Conservation (phyloP, 2,329 filamentous ascomycete genomes). For the Phialophora chinensis region DNA sequence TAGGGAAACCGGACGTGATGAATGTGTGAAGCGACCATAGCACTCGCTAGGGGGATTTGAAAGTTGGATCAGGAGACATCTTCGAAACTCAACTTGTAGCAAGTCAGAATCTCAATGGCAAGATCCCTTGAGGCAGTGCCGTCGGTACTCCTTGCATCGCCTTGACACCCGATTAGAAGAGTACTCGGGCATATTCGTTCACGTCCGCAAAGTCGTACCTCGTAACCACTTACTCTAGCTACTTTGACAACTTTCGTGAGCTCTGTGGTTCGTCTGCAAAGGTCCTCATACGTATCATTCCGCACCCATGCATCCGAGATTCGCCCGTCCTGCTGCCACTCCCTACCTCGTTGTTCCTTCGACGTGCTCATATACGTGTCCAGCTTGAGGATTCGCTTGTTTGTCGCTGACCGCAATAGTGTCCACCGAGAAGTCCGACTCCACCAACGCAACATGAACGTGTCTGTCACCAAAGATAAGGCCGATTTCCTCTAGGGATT, state of each 20-base stretch:
- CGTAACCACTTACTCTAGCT: too few species aligned
- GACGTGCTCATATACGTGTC: constrained; percentile 14
- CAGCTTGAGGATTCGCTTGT: constrained; percentile 6
- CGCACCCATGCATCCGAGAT: background rate
- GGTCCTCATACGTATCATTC: background rate
- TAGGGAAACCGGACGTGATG: constrained; percentile 30
- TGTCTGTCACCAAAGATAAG: constrained; percentile 33
- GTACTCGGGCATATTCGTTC: too few species aligned
- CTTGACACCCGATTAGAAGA: too few species aligned
- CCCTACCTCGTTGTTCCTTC: background rate
- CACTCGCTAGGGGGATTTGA: too few species aligned
- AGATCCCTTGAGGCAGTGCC: too few species aligned
- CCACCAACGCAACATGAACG: constrained; percentile 19
- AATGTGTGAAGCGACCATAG: constrained; percentile 14
- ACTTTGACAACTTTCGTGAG: too few species aligned
- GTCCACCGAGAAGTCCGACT: background rate
- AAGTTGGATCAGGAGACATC: background rate
- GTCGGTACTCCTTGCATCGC: too few species aligned
- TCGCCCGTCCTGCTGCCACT: background rate
- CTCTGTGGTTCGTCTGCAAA: background rate
- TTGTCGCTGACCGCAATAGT: constrained; percentile 14
- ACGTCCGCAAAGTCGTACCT: too few species aligned
- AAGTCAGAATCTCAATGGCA: background rate
- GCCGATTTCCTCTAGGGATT: constrained; percentile 73
- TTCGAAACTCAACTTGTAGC: background rate